A percentile compares a stretch with the other conserved stretches of the same genome.
Evolutionary conservation across 345 rosid species (phyloP).

Genomic region (Brassica nigra): DNA sequence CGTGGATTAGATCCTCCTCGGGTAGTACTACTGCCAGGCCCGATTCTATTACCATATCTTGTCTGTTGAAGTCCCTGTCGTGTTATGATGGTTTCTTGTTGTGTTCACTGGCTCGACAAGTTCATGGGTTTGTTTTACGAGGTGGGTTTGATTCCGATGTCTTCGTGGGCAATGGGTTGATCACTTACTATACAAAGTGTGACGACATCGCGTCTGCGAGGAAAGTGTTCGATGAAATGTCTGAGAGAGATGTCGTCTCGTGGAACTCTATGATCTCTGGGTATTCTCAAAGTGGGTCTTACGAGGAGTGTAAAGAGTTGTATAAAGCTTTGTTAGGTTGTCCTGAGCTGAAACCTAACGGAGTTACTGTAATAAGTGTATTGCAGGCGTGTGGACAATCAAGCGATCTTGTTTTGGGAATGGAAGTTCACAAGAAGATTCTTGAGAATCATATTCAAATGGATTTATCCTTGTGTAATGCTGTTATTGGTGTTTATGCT

Average conservation of each 20-base stretch:
- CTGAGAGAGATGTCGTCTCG: slow-evolving; percentile 63
- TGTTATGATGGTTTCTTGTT: slow-evolving; percentile 31
- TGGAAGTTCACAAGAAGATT: slow-evolving; percentile 61
- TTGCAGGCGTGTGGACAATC: slow-evolving; percentile 82
- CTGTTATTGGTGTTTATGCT: slow-evolving; percentile 71
- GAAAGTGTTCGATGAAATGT: slow-evolving; percentile 64
- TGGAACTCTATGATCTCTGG: slow-evolving; percentile 93
- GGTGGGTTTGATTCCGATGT: slow-evolving; percentile 56
- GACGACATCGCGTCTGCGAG: slow-evolving; percentile 47
- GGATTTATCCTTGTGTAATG: slow-evolving; percentile 63
- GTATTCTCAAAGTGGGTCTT: slow-evolving; percentile 71
- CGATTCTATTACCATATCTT: slow-evolving; percentile 59
- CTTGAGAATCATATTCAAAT: slow-evolving; percentile 50
- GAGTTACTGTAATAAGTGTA: slow-evolving; percentile 58
- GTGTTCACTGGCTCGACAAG: slow-evolving; percentile 51
- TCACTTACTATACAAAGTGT: slow-evolving; percentile 65
- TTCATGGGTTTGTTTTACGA: slow-evolving; percentile 60
- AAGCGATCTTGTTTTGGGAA: slow-evolving; percentile 65
- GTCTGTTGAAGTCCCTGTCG: slow-evolving; percentile 62
- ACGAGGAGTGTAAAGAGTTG: slow-evolving; percentile 65
- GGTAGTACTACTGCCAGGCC: slow-evolving; percentile 40
- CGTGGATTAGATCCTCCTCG: slow-evolving; percentile 32
- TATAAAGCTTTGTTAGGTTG: slow-evolving; percentile 56
- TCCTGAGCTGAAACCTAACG: slow-evolving; percentile 57
- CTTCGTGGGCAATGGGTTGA: slow-evolving; percentile 66